A percentile compares a stretch with the other conserved stretches of the same genome.
Conservation (phyloP, 2,329 filamentous ascomycete genomes). For the Arthrinium phaeospermum region DNA sequence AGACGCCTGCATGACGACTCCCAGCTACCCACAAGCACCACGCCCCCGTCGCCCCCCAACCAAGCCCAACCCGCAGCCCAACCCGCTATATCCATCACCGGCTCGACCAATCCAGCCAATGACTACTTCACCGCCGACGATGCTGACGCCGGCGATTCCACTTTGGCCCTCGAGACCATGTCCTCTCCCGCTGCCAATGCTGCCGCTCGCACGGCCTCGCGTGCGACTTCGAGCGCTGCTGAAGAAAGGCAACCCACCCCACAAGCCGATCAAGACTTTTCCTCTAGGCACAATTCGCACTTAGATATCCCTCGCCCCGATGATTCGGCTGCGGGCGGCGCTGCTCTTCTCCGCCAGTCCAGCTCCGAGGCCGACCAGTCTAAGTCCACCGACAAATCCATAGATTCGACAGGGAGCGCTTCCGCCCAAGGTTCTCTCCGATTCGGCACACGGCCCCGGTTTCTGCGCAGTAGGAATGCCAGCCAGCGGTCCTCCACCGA, state of each 20-base stretch:
- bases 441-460: constrained; percentile 57
- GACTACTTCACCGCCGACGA: constrained; percentile 24
- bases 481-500: constrained; percentile 67
- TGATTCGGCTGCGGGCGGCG: constrained; percentile 32
- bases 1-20: not conserved
- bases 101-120: constrained; percentile 29
- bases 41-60: constrained; percentile 21
- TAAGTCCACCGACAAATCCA: constrained; percentile 53
- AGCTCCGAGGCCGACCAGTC: constrained; percentile 22
- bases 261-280: constrained; percentile 28
- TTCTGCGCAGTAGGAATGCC: constrained; percentile 60
- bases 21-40: constrained; percentile 19
- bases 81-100: constrained; percentile 21
- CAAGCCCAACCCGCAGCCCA: constrained; percentile 18
- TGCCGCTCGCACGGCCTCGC: constrained; percentile 46
- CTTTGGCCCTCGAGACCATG: constrained; percentile 56
- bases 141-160: constrained; percentile 22
- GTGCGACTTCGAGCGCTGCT: constrained; percentile 49
- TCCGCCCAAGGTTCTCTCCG: constrained; percentile 40
- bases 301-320: constrained; percentile 42
- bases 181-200: constrained; percentile 63
- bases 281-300: constrained; percentile 28
- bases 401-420: constrained; percentile 43
- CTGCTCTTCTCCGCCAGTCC: constrained; percentile 38
- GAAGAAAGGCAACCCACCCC: constrained; percentile 26